Percentiles rank a stretch among this genome's conserved stretches.
Evolutionary conservation across 805 yeast genomes (phyloP).

Genomic region (Candida odintsovae): DNA sequence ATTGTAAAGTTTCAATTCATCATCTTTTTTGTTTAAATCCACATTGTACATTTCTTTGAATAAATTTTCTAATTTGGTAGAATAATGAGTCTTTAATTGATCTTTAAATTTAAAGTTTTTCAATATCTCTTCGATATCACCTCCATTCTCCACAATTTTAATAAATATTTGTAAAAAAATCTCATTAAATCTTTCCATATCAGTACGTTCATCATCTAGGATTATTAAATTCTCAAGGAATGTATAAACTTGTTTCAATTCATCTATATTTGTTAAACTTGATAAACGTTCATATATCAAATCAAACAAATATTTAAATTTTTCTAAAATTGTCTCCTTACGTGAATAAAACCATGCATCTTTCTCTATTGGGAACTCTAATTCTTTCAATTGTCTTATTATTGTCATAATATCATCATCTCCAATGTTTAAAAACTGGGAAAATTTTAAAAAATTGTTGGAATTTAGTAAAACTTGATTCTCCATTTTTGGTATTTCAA

Average conservation of each 20-base stretch:
- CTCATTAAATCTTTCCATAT: neutral
- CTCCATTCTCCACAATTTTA: neutral
- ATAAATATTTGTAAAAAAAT: neutral
- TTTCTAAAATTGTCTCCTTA: conserved; percentile 1
- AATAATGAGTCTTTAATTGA: neutral
- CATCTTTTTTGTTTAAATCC: neutral
- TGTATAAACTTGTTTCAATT: conserved; percentile 4
- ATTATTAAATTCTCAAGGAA: neutral
- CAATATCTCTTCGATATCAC: neutral
- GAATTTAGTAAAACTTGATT: neutral
- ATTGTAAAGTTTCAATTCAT: conserved; percentile 6
- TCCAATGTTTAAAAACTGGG: conserved; percentile 7
- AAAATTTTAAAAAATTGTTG: conserved; percentile 3
- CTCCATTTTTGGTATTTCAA: neutral
- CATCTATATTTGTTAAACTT: conserved; percentile 2
- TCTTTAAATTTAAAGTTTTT: neutral
- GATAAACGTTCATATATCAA: conserved; percentile 1
- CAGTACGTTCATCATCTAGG: neutral
- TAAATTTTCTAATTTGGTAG: neutral
- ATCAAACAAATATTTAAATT: conserved; percentile 1
- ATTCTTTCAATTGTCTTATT: neutral
- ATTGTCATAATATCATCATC: conserved; percentile 1
- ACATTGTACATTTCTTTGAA: neutral
- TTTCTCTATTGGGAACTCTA: conserved; percentile 3
- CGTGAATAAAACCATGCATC: neutral